Conservation (phyloP, 2,329 filamentous ascomycete genomes). For the Ceratocystis huliohia region DNA sequence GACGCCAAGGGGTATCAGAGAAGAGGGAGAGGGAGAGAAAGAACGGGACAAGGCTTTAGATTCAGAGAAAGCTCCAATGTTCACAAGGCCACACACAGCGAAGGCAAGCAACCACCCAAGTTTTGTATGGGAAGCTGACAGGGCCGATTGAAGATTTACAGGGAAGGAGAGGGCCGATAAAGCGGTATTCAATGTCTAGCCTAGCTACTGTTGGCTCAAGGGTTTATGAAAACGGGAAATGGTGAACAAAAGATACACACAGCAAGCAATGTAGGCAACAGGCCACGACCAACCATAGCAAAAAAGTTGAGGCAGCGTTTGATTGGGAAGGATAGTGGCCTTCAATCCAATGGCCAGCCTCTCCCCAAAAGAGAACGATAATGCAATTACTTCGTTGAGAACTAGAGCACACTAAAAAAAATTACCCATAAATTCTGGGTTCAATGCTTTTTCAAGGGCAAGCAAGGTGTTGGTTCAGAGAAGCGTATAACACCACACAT, state of each 20-base stretch:
- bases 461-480: neutral
- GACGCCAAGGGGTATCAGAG: constrained; percentile 19
- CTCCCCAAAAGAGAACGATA: neutral
- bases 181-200: constrained; percentile 4
- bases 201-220: neutral
- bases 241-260: neutral
- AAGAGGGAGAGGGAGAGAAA: neutral
- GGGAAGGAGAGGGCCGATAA: constrained; percentile 15
- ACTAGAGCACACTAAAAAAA: neutral
- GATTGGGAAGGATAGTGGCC: constrained; percentile 12
- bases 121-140: constrained; percentile 16
- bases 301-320: constrained; percentile 12
- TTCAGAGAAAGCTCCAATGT: constrained; percentile 11
- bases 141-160: constrained; percentile 6
- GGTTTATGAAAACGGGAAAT: constrained; percentile 1
- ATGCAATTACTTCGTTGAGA: constrained; percentile 8
- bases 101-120: constrained; percentile 12
- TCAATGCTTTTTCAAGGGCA: constrained; percentile 5
- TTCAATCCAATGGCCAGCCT: neutral
- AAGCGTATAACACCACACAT: neutral
- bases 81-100: constrained; percentile 2
- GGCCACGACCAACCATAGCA: neutral
- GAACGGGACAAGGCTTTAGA: constrained; percentile 9
- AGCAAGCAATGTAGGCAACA: neutral
- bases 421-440: neutral